Base-by-base conservation (phyloP, 192 early-diverging fungal genomes). In the Coemansia sp. region DNA sequence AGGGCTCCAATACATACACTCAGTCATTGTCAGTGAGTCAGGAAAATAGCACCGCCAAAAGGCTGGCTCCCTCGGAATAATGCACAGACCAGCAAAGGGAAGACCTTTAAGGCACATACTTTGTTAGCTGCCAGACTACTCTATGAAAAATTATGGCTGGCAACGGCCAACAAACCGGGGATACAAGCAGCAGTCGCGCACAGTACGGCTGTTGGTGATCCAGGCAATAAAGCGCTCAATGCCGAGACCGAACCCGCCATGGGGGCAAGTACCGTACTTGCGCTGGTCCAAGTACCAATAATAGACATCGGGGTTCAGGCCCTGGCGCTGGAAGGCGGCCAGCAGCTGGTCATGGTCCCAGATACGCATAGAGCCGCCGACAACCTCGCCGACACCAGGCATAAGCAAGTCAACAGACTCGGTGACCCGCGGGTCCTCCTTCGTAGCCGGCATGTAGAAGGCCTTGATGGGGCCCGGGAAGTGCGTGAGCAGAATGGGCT, bases 221-320 rank as follows among this genome's bases (percentile, higher is more conserved):
- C 97, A 99, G 26, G 96, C 97, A 55, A 99, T 75, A 84, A 95
- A 97, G 28, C 97, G 90, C 77, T 99, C 97, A 33, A 98, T 71
- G 65, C 97, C 97, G 42, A 99, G 88, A 45, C 97, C 97, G 74
- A 93, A 99, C 21, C 97, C 97, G 70, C 96, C 97, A 65, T 98
- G 96, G 64, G 95, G 93, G 66, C 88, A 88, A 18, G 95, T 90
- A 39, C 97, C 96, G 78, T 95, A 99, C 86, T 97, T 98, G 83
- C 97, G 92, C 85, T 98, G 97, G 62, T 99, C 97, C 41, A 95
- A 94, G 84, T 89, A 93, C 97, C 97, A 99, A 86, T 98, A 98
- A 87, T 99, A 99, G 25, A 95, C 94, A 3, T 82, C 71, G 18
- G 95, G 91, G 74, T 98, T 93, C 62, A 99, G 91, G 18, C 92